Evolutionary conservation across 2,329 filamentous ascomycete species (phyloP).

Genomic region (Mollisia scopiformis): DNA sequence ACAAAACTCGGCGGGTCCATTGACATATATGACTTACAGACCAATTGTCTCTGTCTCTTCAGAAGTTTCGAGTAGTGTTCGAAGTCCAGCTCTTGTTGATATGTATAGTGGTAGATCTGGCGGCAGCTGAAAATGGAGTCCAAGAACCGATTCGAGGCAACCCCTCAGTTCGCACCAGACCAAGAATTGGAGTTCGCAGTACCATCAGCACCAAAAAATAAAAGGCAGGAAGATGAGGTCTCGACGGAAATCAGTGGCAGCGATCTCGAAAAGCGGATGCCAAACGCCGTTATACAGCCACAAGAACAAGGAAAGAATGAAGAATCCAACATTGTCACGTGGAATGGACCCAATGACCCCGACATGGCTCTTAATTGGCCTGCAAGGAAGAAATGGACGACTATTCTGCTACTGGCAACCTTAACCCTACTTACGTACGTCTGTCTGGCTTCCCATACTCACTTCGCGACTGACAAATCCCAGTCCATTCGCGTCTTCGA

Average conservation of each 20-base stretch:
- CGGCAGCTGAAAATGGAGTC: neutral
- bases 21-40: neutral
- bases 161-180: neutral
- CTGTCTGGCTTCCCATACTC: conserved; percentile 18
- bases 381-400: conserved; percentile 24
- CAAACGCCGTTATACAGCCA: neutral
- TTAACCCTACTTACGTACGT: conserved; percentile 31
- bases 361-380: conserved; percentile 56
- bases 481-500: conserved; percentile 48
- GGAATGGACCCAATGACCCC: conserved; percentile 58
- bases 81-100: neutral
- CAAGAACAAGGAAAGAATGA: neutral
- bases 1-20: no score
- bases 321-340: conserved; percentile 45
- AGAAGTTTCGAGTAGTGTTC: neutral
- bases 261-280: neutral
- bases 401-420: conserved; percentile 28
- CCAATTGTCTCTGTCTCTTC: neutral
- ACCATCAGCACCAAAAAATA: neutral
- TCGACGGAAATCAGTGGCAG: neutral
- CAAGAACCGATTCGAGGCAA: neutral
- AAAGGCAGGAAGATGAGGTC: neutral
- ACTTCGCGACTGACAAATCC: neutral
- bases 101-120: neutral
- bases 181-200: neutral